Percentiles rank a stretch among this genome's conserved stretches.
phyloP scores from a whole-genome alignment of 2,329 filamentous ascomycete genomes.

The Clarireedia hainanense region DNA sequence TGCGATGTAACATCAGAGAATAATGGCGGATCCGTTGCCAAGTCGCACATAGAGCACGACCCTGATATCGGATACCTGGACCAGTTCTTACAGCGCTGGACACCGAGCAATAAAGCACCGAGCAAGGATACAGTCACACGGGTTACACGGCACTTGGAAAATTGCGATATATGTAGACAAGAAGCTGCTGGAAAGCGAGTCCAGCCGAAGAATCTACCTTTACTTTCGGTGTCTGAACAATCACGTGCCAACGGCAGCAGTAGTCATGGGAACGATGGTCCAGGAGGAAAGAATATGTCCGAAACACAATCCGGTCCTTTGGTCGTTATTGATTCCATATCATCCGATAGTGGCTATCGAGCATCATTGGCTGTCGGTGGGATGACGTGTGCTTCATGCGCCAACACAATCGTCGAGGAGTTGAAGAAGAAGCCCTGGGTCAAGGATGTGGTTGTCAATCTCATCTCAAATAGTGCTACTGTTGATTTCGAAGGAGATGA shows the following conservation, averaged over 20 bases:
- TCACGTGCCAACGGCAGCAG: background rate
- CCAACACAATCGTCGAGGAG: slow-evolving; percentile 39
- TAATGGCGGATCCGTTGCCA: background rate
- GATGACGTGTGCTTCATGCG: slow-evolving; percentile 51
- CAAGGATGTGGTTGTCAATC: slow-evolving; percentile 40
- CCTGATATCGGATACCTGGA: slow-evolving; percentile 23
- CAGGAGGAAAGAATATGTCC: background rate
- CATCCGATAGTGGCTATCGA: slow-evolving; percentile 35
- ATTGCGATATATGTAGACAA: slow-evolving; percentile 41
- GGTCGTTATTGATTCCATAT: slow-evolving; percentile 30
- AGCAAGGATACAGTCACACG: slow-evolving; percentile 14
- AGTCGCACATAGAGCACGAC: slow-evolving; percentile 11
- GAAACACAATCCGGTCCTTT: slow-evolving; percentile 10
- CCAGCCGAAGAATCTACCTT: background rate
- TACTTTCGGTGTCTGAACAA: background rate
- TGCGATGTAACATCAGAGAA: slow-evolving; percentile 28
- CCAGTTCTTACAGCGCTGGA: slow-evolving; percentile 21
- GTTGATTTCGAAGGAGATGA: slow-evolving; percentile 38
- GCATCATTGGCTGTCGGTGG: slow-evolving; percentile 44
- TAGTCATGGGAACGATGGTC: background rate
- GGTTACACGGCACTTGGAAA: slow-evolving; percentile 34
- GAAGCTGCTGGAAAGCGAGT: slow-evolving; percentile 26
- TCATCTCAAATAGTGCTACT: slow-evolving; percentile 44
- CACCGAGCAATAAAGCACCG: slow-evolving; percentile 14
- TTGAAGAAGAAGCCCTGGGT: slow-evolving; percentile 40